Percentiles rank a stretch among this genome's conserved stretches.
These are phyloP conservation scores for Artemisia annua DNA, from an alignment of 129 eudicot species.

Conservation along the genomic window DNA sequence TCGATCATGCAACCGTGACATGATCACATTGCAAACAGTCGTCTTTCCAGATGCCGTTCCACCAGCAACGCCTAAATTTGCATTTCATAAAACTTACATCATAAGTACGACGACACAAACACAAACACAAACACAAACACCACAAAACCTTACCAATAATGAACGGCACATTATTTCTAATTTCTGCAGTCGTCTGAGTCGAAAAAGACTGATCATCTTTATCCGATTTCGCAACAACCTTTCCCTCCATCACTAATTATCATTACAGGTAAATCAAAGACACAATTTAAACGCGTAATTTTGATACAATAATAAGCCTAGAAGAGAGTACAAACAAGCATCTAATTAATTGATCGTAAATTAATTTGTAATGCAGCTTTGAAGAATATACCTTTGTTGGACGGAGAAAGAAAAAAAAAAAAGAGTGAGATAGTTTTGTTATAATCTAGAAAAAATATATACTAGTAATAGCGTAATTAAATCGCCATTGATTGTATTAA, in stretches of 20 bases:
- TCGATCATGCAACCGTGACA: slow-evolving; percentile 79
- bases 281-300: too few species aligned
- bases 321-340: too few species aligned
- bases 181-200: slow-evolving; percentile 9
- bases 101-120: slow-evolving; percentile 9
- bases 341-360: too few species aligned
- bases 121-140: not conserved
- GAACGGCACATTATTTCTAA: slow-evolving; percentile 33
- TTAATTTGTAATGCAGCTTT: too few species aligned
- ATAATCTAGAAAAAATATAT: too few species aligned
- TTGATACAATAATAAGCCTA: too few species aligned
- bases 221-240: slow-evolving; percentile 14
- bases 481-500: too few species aligned
- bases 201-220: slow-evolving; percentile 24
- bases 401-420: too few species aligned
- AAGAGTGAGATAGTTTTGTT: too few species aligned
- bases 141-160: slow-evolving; percentile 25
- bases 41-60: slow-evolving; percentile 97
- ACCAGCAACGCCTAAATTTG: slow-evolving; percentile 77
- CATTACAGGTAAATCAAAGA: too few species aligned
- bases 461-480: too few species aligned
- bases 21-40: slow-evolving; percentile 84
- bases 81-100: not conserved
- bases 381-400: too few species aligned
- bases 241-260: slow-evolving; percentile 24